Evolutionary conservation across 139 green algal genomes (phyloP), one percentile per base, ranked within the genome.

Genomic region (Coelastrella sp.): DNA sequence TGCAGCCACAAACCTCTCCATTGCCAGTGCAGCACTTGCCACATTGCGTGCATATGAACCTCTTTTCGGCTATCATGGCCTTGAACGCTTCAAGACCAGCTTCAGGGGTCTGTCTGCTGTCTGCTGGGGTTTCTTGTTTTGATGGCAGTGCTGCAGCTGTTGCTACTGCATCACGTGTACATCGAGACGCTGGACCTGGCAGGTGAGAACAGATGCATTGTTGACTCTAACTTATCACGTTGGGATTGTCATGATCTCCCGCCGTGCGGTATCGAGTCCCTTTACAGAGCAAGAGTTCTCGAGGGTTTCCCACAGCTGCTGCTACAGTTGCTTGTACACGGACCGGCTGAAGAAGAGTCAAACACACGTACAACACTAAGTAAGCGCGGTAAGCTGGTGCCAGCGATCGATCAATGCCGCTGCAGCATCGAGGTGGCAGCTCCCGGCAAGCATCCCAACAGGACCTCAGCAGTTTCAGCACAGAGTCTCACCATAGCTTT

Each of bases 1-100:
- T 49, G 35, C 35, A 49, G 35, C 35, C 58, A 10, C 78, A 22
- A 58, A 88, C 84, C 78, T 94, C 92, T 7, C 92, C 92, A 78
- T 83, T 58, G 22, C 92, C 92, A 17, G 87, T 92, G 83, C 92
- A 94, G 74, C 92, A 94, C 20, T 94, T 93, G 60, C 92, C 92
- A 61, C 92, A 94, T 79, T 93, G 74, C 12, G 91, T 93, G 75
- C 91, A 93, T 11, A 65, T 91, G 86, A 93, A 93, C 20, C 85
- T 78, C 68, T 87, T 86, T 11, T 85, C 72, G 11, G 20, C 85
- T 25, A 92, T 75, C 11, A 91, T 57, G 7, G 85, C 85, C 14
- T 76, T 83, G 85, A 90, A 90, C 0, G 68, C 11, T 22, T 83
- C 85, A 12, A 90, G 73, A 11, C 73, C 73, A 20, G 24, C n/a